phyloP scores from a whole-genome alignment of 2,329 filamentous ascomycete genomes.

The Arthrinium phaeospermum region DNA sequence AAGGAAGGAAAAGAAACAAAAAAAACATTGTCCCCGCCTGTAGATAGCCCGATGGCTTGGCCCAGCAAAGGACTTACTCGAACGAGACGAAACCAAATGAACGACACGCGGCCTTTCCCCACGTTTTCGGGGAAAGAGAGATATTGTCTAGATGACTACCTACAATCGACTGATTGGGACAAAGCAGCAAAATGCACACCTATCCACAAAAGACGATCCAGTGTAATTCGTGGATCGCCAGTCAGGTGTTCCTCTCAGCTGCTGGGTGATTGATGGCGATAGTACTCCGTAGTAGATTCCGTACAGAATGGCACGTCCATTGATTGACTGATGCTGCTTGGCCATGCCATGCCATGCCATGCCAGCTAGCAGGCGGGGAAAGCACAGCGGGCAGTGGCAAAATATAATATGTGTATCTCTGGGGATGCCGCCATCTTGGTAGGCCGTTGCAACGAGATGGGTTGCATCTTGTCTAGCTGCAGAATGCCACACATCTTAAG shows the following conservation, averaged over 20 bases:
- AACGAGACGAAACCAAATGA: conserved; percentile 9
- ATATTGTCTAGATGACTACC: background rate
- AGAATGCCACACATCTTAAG: conserved; percentile 3
- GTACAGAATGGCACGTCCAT: background rate
- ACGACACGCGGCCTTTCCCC: conserved; percentile 14
- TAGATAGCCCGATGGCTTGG: background rate
- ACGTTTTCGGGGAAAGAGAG: background rate
- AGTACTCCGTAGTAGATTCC: background rate
- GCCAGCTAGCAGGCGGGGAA: background rate
- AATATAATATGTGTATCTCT: background rate
- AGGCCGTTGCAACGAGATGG: background rate
- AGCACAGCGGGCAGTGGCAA: background rate
- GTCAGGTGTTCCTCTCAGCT: background rate
- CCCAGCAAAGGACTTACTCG: conserved; percentile 6
- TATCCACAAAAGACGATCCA: background rate
- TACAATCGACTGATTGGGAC: background rate
- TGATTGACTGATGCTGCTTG: background rate
- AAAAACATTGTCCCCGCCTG: background rate
- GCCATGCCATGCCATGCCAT: background rate
- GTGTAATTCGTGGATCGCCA: background rate
- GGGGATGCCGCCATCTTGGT: background rate
- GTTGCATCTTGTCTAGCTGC: background rate
- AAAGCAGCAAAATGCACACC: background rate
- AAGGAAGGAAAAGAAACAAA: background rate
- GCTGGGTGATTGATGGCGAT: background rate